Percentiles rank a stretch among this genome's conserved stretches.
phyloP scores from a whole-genome alignment of 2,329 filamentous ascomycete species.

The Talaromyces sp. region DNA sequence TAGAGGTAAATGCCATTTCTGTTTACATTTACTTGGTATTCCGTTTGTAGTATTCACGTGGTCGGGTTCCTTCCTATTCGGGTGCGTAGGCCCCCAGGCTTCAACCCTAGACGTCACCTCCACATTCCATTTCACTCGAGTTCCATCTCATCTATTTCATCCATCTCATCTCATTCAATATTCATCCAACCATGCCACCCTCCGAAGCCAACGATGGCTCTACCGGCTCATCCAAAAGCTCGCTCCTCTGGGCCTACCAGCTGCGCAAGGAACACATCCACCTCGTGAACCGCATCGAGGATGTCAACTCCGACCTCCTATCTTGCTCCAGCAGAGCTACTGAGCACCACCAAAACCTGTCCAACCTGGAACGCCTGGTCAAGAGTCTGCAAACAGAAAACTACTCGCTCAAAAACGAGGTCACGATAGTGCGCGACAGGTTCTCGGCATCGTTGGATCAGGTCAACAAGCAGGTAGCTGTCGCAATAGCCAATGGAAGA shows the following conservation, averaged over 20 bases:
- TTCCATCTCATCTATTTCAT: too few species aligned
- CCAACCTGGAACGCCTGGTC: constrained; percentile 7
- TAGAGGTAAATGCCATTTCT: constrained; percentile 30
- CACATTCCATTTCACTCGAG: too few species aligned
- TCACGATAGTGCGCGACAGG: constrained; percentile 2
- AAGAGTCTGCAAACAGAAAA: constrained; percentile 11
- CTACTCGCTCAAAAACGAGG: constrained; percentile 8
- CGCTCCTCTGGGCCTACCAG: constrained; percentile 35
- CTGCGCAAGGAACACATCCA: constrained; percentile 32
- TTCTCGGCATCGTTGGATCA: constrained; percentile 5
- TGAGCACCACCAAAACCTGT: constrained; percentile 2
- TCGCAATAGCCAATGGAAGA: neutral
- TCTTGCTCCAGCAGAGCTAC: constrained; percentile 9
- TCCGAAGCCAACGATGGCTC: constrained; percentile 2
- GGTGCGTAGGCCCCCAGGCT: too few species aligned
- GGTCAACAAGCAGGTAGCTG: constrained; percentile 5
- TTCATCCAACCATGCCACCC: neutral
- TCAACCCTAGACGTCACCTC: neutral
- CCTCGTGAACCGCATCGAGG: constrained; percentile 23
- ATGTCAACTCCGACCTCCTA: constrained; percentile 13
- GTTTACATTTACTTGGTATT: constrained; percentile 3
- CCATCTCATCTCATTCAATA: neutral
- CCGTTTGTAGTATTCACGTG: neutral
- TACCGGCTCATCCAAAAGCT: constrained; percentile 11
- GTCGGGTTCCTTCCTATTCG: neutral